phyloP scores from a whole-genome alignment of 202 grass and related monocot species.

The Panicum hallii region DNA sequence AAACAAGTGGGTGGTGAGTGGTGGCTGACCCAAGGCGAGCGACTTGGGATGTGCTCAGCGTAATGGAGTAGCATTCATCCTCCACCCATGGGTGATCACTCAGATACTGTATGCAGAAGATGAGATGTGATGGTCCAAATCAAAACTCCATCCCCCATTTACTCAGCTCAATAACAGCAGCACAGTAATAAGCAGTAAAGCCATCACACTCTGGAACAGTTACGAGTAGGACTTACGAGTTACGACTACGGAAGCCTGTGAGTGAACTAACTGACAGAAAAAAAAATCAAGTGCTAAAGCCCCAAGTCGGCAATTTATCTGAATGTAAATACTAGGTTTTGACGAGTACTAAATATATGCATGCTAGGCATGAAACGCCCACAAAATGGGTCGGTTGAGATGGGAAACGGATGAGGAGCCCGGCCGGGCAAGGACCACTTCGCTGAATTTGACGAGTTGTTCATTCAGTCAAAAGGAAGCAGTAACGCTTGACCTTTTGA shows the following conservation, averaged over 20 bases:
- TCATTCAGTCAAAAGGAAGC: background rate
- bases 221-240: background rate
- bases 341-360: background rate
- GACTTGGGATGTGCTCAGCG: background rate
- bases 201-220: background rate
- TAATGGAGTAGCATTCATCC: background rate
- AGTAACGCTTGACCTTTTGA: background rate
- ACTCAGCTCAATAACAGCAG: background rate
- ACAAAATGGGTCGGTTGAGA: no score
- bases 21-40: background rate
- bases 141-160: background rate
- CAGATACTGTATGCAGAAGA: background rate
- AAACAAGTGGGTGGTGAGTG: background rate
- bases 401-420: no score
- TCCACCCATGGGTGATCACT: background rate
- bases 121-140: background rate
- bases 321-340: background rate
- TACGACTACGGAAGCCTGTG: background rate
- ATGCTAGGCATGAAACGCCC: background rate
- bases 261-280: background rate
- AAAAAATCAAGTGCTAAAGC: background rate
- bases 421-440: no score
- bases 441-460: background rate
- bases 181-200: background rate
- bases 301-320: no score